Percentiles rank a stretch among this genome's conserved stretches.
These are phyloP conservation scores for Scleromitrula shiraiana DNA, from an alignment of 2,329 filamentous ascomycete species.

Conservation along the genomic window DNA sequence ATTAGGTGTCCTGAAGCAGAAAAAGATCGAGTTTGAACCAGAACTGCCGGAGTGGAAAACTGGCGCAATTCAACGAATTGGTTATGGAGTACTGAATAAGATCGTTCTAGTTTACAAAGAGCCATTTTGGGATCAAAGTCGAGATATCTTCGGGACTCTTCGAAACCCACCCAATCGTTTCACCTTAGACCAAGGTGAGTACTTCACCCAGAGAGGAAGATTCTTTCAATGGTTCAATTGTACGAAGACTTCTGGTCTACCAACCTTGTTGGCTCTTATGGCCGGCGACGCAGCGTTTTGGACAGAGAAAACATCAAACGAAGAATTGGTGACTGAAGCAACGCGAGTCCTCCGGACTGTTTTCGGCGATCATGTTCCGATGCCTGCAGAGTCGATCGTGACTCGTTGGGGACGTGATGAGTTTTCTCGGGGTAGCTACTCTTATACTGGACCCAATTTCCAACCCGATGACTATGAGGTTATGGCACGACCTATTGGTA, in stretches of 20 bases:
- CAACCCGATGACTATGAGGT: slow-evolving; percentile 81
- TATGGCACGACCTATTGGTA: slow-evolving; percentile 79
- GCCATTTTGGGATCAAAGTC: slow-evolving; percentile 81
- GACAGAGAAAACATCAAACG: slow-evolving; percentile 69
- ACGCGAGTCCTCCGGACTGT: slow-evolving; percentile 69
- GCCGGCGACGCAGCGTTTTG: slow-evolving; percentile 89
- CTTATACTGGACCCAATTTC: slow-evolving; percentile 79
- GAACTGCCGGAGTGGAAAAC: slow-evolving; percentile 81
- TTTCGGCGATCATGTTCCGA: slow-evolving; percentile 63
- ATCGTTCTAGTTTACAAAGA: slow-evolving; percentile 83
- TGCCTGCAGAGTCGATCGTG: slow-evolving; percentile 77
- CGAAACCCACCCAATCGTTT: slow-evolving; percentile 61
- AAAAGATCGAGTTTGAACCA: slow-evolving; percentile 76
- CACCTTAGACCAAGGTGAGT: slow-evolving; percentile 73
- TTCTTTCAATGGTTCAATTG: slow-evolving; percentile 99
- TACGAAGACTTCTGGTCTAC: slow-evolving; percentile 79
- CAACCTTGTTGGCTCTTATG: slow-evolving; percentile 86
- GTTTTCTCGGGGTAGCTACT: slow-evolving; percentile 93
- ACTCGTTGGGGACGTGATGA: slow-evolving; percentile 88
- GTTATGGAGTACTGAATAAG: slow-evolving; percentile 93
- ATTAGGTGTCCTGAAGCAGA: slow-evolving; percentile 83
- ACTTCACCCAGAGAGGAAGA: slow-evolving; percentile 69
- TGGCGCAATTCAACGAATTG: slow-evolving; percentile 72
- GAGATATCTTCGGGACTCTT: slow-evolving; percentile 90
- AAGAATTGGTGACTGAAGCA: slow-evolving; percentile 71